These are phyloP conservation scores for Batkoa obscura DNA, from an alignment of 371 early-diverging fungal species.

Conservation along the genomic window DNA sequence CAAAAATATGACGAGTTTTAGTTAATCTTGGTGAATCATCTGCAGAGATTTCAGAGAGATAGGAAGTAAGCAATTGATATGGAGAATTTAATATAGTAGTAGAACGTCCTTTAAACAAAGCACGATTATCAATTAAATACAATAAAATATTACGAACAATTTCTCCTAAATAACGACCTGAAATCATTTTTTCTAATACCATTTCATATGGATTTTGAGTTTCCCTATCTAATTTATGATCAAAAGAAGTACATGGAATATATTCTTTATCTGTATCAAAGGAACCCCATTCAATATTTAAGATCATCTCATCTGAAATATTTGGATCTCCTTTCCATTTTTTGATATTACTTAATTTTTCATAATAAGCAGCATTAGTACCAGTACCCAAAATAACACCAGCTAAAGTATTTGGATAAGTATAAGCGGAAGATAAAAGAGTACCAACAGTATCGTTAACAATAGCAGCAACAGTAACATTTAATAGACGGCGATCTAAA, in stretches of 20 bases:
- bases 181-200: constrained; percentile 85
- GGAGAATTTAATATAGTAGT: constrained; percentile 44
- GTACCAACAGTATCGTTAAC: constrained; percentile 96
- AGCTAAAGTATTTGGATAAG: constrained; percentile 53
- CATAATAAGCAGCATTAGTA: constrained; percentile 88
- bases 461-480: constrained; percentile 63
- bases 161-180: constrained; percentile 91
- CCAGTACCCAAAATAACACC: constrained; percentile 94
- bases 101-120: constrained; percentile 47
- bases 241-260: constrained; percentile 67
- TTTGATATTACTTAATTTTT: constrained; percentile 40
- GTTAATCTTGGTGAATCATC: constrained; percentile 46
- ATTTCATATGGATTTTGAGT: constrained; percentile 63
- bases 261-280: constrained; percentile 57
- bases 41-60: constrained; percentile 77
- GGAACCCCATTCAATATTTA: constrained; percentile 85
- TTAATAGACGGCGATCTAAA: constrained; percentile 43
- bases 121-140: constrained; percentile 60
- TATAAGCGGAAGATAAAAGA: constrained; percentile 69
- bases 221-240: constrained; percentile 62
- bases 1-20: constrained; percentile 49
- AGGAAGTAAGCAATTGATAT: constrained; percentile 74
- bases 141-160: constrained; percentile 58
- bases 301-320: constrained; percentile 50
- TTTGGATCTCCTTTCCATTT: constrained; percentile 37